Evolutionary conservation across 495 filamentous ascomycete genomes (phyloP), one percentile per base, ranked within the genome.

Genomic region (Eremomyces bilateralis): DNA sequence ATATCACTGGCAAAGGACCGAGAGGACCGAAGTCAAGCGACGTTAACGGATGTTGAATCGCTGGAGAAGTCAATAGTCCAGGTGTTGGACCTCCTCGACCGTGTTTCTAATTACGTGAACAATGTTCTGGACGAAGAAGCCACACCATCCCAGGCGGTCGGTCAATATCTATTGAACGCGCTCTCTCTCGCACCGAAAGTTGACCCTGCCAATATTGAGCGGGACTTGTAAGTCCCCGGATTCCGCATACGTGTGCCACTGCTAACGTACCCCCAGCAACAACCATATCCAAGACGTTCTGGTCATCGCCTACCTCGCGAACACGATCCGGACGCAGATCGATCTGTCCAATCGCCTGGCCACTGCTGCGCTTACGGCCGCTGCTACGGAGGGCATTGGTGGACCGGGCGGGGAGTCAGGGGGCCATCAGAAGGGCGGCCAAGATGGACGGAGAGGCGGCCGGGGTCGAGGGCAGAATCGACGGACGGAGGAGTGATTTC

Each of bases 281-380:
- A 90, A 90, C 60, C 88, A 97, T 60, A 80, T 97, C 56, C 88
- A 97, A 61, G 88, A 97, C 51, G 83, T 97, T 38, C 71, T 97
- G 31, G 76, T 94, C 47, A 82, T 95, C 42, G 82, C 80, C 31
- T 97, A 97, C 63, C 66, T 97, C 30, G 82, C 88, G 45, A 97
- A 95, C 63, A 94, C 85, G 33, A 91, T 97, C 58, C 81, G 88
- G 54, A 94, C 85, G 46, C 88, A 97, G 64, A 97, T 97, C 56
- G 88, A 95, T 53, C 70, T 97, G 28, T 88, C 83, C 32, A 90
- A 93, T 62, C 71, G 84, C 20, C 60, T 95, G 40, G 83, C 88
- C 34, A 92, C 82, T 11, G 76, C 83, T 30, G 69, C 73, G 29
- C 64, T 93, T 18, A 76, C 73, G 12, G 64, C 54, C 31, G 54